Conservation (phyloP, 2,329 filamentous ascomycete species). For the Rhynchosporium secalis region DNA sequence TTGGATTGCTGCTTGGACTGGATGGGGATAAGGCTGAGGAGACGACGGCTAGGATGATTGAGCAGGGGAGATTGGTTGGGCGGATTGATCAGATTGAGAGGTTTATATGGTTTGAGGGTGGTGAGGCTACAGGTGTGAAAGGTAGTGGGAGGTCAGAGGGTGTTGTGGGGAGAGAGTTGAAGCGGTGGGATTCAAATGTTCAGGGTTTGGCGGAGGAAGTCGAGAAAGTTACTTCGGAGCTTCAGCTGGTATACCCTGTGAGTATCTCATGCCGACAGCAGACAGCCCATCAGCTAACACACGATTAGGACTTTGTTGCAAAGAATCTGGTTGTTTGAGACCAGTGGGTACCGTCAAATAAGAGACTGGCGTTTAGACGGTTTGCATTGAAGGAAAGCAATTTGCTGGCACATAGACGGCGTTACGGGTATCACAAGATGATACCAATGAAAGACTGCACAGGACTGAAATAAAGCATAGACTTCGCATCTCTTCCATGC, state of each 20-base stretch:
- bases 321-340: slow-evolving; percentile 50
- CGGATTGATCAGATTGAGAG: slow-evolving; percentile 93
- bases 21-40: slow-evolving; percentile 81
- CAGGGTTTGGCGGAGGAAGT: slow-evolving; percentile 85
- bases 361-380: slow-evolving; percentile 32
- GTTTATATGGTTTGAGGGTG: slow-evolving; percentile 80
- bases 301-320: slow-evolving; percentile 55
- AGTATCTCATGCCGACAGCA: slow-evolving; percentile 35
- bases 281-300: slow-evolving; percentile 20
- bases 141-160: slow-evolving; percentile 65
- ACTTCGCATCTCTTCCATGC: background rate
- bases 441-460: slow-evolving; percentile 24
- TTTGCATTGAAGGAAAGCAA: slow-evolving; percentile 24
- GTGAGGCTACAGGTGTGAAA: slow-evolving; percentile 68
- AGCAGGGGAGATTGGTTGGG: slow-evolving; percentile 84
- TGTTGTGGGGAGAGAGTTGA: slow-evolving; percentile 68
- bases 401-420: slow-evolving; percentile 29
- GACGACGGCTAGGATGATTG: slow-evolving; percentile 92
- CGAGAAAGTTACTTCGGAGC: slow-evolving; percentile 77
- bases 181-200: slow-evolving; percentile 87
- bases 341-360: slow-evolving; percentile 8
- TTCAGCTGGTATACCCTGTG: slow-evolving; percentile 80
- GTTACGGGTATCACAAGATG: slow-evolving; percentile 21
- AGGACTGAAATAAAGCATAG: slow-evolving; percentile 13
- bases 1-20: slow-evolving; percentile 77